Evolutionary conservation across 495 filamentous ascomycete species (phyloP).

Genomic region (Neurospora discreta): DNA sequence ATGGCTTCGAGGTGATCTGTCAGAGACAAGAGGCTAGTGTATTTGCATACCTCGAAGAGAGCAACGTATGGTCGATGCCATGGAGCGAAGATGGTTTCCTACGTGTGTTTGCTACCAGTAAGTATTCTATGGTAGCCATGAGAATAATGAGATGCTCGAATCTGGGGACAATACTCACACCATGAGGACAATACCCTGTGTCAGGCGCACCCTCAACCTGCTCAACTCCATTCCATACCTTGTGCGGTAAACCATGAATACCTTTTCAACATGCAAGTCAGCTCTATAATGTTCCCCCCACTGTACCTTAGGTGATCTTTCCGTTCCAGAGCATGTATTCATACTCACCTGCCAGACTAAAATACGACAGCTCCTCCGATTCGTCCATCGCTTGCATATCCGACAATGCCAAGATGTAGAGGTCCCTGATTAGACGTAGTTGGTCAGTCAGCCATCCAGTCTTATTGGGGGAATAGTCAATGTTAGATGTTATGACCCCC

Average conservation of each 20-base stretch:
- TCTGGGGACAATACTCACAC: slow-evolving; percentile 16
- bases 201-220: slow-evolving; percentile 21
- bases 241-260: slow-evolving; percentile 41
- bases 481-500: neutral
- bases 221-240: slow-evolving; percentile 34
- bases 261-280: slow-evolving; percentile 23
- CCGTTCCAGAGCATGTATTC: neutral
- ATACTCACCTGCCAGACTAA: slow-evolving; percentile 34
- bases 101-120: slow-evolving; percentile 5
- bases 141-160: neutral
- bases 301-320: neutral
- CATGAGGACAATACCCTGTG: slow-evolving; percentile 39
- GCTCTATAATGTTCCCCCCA: neutral
- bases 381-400: slow-evolving; percentile 29
- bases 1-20: neutral
- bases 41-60: slow-evolving; percentile 26
- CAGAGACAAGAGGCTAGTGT: neutral
- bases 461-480: neutral
- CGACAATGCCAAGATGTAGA: slow-evolving; percentile 35
- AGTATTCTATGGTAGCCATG: neutral
- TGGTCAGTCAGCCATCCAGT: neutral
- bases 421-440: slow-evolving; percentile 20
- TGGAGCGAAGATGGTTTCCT: slow-evolving; percentile 28
- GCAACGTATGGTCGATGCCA: slow-evolving; percentile 34
- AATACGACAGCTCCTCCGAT: slow-evolving; percentile 35